These are phyloP conservation scores for Linnemannia schmuckeri DNA, from an alignment of 192 early-diverging fungal genomes.

Conservation along the genomic window DNA sequence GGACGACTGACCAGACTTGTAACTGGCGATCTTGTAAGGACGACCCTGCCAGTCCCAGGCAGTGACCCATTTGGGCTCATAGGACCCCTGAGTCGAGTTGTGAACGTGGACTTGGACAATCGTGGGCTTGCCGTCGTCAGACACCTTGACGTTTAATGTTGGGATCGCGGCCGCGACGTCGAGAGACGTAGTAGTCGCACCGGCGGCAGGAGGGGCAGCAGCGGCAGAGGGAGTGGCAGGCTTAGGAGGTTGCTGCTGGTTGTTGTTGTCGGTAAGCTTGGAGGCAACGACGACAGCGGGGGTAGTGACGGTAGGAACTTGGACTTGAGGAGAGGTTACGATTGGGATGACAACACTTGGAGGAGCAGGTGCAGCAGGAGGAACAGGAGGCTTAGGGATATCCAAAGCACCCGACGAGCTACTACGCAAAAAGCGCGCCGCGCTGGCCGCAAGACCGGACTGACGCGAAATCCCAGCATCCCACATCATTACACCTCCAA, in stretches of 20 bases:
- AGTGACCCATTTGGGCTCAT: background rate
- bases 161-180: background rate
- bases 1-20: background rate
- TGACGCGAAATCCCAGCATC: constrained; percentile 42
- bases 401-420: background rate
- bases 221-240: background rate
- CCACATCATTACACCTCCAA: constrained; percentile 83
- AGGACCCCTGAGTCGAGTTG: background rate
- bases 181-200: background rate
- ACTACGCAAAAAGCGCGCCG: constrained; percentile 17
- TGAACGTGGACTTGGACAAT: background rate
- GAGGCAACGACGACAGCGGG: background rate
- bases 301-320: background rate
- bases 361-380: background rate
- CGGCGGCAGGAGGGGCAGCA: background rate
- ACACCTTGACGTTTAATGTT: background rate
- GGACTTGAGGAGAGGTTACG: background rate
- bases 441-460: constrained; percentile 34
- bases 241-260: background rate
- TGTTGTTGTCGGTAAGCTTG: background rate
- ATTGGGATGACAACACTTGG: background rate
- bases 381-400: background rate
- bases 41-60: constrained; percentile 13
- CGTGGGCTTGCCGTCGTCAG: background rate
- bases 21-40: background rate